These are phyloP conservation scores for Zoysia pacifica DNA, from an alignment of 176 grass and related monocot species.

Conservation along the genomic window DNA sequence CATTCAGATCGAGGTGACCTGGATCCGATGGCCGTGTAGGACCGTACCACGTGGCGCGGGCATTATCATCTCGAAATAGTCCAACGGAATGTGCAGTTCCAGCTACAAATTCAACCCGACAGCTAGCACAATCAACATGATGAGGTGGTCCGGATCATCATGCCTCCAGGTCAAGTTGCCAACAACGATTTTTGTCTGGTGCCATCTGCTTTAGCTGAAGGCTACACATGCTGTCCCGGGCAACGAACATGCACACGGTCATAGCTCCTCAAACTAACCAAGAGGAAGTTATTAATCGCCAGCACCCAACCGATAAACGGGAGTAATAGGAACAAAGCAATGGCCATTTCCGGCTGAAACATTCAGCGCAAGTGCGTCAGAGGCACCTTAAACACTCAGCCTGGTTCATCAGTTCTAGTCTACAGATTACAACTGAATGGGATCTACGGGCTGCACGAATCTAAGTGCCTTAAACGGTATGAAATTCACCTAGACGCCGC, in stretches of 20 bases:
- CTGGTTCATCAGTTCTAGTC: conserved; percentile 40
- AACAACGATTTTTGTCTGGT: neutral
- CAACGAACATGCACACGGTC: neutral
- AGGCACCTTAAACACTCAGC: no score
- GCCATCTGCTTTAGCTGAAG: neutral
- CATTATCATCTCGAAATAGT: neutral
- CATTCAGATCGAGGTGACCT: conserved; percentile 3
- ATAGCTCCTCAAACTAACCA: neutral
- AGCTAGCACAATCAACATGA: conserved; percentile 7
- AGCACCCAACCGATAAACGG: conserved; percentile 6
- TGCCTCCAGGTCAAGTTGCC: conserved; percentile 6
- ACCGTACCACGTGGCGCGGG: neutral
- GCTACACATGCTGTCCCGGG: neutral
- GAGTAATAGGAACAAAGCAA: neutral
- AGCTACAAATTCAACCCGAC: neutral
- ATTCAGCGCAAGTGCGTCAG: neutral
- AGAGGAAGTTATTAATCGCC: neutral
- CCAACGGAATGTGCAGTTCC: neutral
- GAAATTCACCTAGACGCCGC: conserved; percentile 40
- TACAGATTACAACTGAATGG: conserved; percentile 46
- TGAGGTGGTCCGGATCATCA: neutral
- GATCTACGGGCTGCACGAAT: conserved; percentile 50
- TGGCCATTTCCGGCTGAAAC: conserved; percentile 11
- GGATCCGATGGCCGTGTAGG: neutral
- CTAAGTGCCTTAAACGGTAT: conserved; percentile 18